These are phyloP conservation scores for Gillenia trifoliata DNA, from an alignment of 306 rosid species.

Conservation along the genomic window DNA sequence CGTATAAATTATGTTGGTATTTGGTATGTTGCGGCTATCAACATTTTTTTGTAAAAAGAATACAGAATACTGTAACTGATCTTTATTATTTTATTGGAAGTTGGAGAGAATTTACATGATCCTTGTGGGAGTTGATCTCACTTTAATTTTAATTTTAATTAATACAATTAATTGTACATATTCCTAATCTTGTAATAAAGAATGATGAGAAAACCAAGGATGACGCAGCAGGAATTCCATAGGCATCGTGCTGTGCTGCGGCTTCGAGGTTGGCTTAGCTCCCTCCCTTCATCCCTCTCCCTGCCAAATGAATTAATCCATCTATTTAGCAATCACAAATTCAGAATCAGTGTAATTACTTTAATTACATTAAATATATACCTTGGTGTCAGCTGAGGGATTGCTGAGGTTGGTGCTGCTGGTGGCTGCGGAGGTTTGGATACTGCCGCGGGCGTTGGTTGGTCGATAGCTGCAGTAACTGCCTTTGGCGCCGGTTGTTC, in stretches of 20 bases:
- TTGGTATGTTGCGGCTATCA: too few relatives aligned
- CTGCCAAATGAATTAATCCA: slow-evolving; percentile 22
- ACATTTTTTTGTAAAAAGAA: too few relatives aligned
- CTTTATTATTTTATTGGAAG: background rate
- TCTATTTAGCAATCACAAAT: background rate
- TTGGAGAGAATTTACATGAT: background rate
- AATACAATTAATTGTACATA: background rate
- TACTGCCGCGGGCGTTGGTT: slow-evolving; percentile 14
- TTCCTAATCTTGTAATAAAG: slow-evolving; percentile 24
- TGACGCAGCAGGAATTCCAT: slow-evolving; percentile 30
- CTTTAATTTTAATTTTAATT: background rate
- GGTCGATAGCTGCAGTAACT: slow-evolving; percentile 5
- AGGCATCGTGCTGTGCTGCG: slow-evolving; percentile 17
- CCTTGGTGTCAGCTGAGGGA: background rate
- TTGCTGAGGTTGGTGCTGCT: slow-evolving; percentile 11
- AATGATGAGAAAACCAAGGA: slow-evolving; percentile 26
- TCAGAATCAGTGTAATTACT: too few relatives aligned
- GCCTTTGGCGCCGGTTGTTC: slow-evolving; percentile 9
- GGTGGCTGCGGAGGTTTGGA: slow-evolving; percentile 9
- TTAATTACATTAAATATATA: background rate
- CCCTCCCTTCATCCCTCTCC: slow-evolving; percentile 9
- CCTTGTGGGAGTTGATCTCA: background rate
- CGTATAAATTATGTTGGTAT: too few relatives aligned
- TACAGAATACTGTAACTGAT: too few relatives aligned
- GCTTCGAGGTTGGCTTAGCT: background rate